Evolutionary conservation across 2,329 filamentous ascomycete species (phyloP).

Genomic region (Talaromyces funiculosus): DNA sequence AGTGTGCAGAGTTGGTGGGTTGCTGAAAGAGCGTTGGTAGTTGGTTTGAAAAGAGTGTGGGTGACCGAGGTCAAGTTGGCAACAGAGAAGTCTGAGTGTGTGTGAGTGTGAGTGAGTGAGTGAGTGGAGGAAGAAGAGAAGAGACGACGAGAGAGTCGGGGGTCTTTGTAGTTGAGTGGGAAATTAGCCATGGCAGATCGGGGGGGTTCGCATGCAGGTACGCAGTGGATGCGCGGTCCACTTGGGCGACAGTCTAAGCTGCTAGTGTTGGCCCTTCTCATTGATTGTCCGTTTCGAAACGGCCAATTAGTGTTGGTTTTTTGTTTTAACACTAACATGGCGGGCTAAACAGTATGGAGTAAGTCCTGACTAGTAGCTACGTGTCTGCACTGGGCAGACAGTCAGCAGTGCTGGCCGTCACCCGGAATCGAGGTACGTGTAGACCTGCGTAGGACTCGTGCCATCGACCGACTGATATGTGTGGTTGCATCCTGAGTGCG

Average conservation of each 20-base stretch:
- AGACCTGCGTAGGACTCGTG: too few relatives aligned
- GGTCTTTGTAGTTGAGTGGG: slow-evolving; percentile 35
- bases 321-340: too few relatives aligned
- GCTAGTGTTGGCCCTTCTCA: not conserved
- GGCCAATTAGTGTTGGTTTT: not conserved
- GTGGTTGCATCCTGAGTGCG: too few relatives aligned
- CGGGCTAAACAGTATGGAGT: too few relatives aligned
- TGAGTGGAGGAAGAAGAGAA: slow-evolving; percentile 11
- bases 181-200: slow-evolving; percentile 24
- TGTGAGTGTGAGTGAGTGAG: slow-evolving; percentile 15
- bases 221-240: not conserved
- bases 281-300: slow-evolving; percentile 4
- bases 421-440: too few relatives aligned
- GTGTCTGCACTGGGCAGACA: too few relatives aligned
- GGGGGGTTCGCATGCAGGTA: not conserved
- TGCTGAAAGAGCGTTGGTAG: slow-evolving; percentile 27
- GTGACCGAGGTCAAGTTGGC: slow-evolving; percentile 40
- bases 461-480: too few relatives aligned
- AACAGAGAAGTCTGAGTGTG: slow-evolving; percentile 26
- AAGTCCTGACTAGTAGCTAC: too few relatives aligned
- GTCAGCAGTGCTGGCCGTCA: too few relatives aligned
- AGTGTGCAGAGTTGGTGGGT: slow-evolving; percentile 28
- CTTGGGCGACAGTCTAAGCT: not conserved
- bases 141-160: slow-evolving; percentile 14
- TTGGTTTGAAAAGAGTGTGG: slow-evolving; percentile 40